Conservation (phyloP, 371 early-diverging fungal genomes). For the Mortierella sp. region DNA sequence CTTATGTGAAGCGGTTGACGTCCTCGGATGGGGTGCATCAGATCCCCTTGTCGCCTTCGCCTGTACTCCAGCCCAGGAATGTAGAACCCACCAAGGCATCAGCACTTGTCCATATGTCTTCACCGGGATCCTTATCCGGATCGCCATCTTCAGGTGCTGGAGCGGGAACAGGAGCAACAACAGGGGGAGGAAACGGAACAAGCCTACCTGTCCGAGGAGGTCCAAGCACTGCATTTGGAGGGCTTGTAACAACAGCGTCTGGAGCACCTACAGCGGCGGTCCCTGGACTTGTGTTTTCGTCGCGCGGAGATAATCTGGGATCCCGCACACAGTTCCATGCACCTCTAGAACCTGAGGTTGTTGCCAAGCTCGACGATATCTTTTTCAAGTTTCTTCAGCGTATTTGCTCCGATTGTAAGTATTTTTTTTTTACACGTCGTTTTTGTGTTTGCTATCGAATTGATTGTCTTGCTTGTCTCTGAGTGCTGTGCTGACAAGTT, state of each 20-base stretch:
- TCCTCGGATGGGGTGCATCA: not conserved
- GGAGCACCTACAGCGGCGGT: not conserved
- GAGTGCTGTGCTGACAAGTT: not conserved
- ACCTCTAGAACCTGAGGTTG: conserved; percentile 63
- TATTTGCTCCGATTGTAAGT: conserved; percentile 70
- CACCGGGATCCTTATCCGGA: not conserved
- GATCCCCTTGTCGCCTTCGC: not conserved
- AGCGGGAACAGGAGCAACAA: not conserved
- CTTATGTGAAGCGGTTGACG: conserved; percentile 11
- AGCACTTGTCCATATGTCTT: not conserved
- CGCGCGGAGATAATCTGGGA: conserved; percentile 27
- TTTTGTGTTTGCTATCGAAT: not conserved
- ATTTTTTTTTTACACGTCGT: not conserved
- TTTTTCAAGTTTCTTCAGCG: conserved; percentile 72
- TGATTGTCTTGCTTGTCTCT: not conserved
- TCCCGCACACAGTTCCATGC: conserved; percentile 61
- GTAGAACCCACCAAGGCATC: not conserved
- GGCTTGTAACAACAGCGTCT: not conserved
- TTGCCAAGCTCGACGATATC: conserved; percentile 66
- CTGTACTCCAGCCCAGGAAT: not conserved
- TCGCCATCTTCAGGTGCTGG: not conserved
- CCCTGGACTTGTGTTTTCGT: conserved; percentile 17
- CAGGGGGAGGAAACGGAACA: not conserved
- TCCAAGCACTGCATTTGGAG: conserved; percentile 11
- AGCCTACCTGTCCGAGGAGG: not conserved